These are phyloP conservation scores for Salix exigua DNA, from an alignment of 345 rosid species.

Conservation along the genomic window DNA sequence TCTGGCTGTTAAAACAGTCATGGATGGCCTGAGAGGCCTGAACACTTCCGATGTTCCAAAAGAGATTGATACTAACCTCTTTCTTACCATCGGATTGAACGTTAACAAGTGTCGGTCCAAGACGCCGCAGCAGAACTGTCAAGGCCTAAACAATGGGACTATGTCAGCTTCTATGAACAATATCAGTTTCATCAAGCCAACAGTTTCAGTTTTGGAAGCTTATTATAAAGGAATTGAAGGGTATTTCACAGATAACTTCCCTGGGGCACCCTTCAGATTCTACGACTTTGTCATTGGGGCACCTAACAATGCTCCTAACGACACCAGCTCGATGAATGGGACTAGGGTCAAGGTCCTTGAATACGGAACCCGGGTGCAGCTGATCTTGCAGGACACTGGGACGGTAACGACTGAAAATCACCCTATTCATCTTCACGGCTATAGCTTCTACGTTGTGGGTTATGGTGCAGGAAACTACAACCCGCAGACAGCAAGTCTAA, in stretches of 20 bases:
- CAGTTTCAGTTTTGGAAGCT: constrained; percentile 63
- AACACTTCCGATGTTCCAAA: constrained; percentile 46
- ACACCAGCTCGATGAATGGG: constrained; percentile 64
- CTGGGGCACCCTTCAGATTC: constrained; percentile 53
- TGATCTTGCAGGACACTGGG: constrained; percentile 74
- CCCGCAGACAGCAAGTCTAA: constrained; percentile 44
- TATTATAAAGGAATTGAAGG: constrained; percentile 59
- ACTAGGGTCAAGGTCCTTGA: constrained; percentile 61
- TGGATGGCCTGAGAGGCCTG: constrained; percentile 74
- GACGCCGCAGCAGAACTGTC: constrained; percentile 52
- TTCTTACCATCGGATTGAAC: constrained; percentile 62
- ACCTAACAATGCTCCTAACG: constrained; percentile 59
- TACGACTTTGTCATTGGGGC: constrained; percentile 83
- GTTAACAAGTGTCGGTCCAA: constrained; percentile 61
- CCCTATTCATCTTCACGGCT: constrained; percentile 89
- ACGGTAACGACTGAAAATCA: constrained; percentile 75
- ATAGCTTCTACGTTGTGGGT: constrained; percentile 76
- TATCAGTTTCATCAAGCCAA: constrained; percentile 60
- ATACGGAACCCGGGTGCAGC: constrained; percentile 62
- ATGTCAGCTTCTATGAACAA: constrained; percentile 89
- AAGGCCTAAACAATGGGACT: constrained; percentile 45
- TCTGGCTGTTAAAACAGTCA: constrained; percentile 65
- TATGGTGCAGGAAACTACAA: constrained; percentile 65
- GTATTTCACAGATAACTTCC: constrained; percentile 64
- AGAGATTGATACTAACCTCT: constrained; percentile 50